These are phyloP conservation scores for Populus ilicifolia DNA, from an alignment of 345 rosid genomes.

Conservation along the genomic window DNA sequence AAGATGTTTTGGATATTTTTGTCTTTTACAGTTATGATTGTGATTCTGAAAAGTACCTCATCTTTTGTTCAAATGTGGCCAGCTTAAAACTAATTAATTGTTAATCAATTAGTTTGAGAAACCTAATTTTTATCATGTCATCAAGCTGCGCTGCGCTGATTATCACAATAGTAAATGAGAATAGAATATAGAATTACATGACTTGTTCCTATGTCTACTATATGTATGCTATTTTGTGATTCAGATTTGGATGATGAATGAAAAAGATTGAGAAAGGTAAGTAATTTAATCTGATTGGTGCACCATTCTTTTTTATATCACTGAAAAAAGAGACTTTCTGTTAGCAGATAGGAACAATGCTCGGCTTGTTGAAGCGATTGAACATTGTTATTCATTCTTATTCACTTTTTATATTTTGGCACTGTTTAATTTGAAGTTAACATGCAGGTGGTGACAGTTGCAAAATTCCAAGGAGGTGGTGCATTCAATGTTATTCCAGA, in stretches of 20 bases:
- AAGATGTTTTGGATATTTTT: not conserved
- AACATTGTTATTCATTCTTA: not conserved
- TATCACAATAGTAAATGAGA: not conserved
- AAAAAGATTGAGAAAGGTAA: not conserved
- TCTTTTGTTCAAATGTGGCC: not conserved
- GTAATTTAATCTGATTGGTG: not conserved
- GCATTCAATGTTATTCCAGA: conserved; percentile 86
- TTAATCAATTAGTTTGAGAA: not conserved
- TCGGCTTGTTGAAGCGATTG: not conserved
- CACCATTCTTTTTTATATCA: not conserved
- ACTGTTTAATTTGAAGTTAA: not conserved
- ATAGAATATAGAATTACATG: not conserved
- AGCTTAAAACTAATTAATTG: not conserved
- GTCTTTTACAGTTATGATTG: not conserved
- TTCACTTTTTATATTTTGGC: not conserved
- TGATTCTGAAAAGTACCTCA: not conserved
- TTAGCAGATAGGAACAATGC: not conserved
- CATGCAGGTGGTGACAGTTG: conserved; percentile 67
- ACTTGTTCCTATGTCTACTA: not conserved
- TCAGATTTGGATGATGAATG: not conserved
- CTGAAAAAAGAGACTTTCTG: not conserved
- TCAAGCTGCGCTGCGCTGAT: not conserved
- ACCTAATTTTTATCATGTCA: not conserved
- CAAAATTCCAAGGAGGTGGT: conserved; percentile 65
- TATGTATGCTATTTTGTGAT: not conserved